Evolutionary conservation across 2,329 filamentous ascomycete species (phyloP), one percentile per base, ranked within the genome.

Genomic region (Fusarium sp.): DNA sequence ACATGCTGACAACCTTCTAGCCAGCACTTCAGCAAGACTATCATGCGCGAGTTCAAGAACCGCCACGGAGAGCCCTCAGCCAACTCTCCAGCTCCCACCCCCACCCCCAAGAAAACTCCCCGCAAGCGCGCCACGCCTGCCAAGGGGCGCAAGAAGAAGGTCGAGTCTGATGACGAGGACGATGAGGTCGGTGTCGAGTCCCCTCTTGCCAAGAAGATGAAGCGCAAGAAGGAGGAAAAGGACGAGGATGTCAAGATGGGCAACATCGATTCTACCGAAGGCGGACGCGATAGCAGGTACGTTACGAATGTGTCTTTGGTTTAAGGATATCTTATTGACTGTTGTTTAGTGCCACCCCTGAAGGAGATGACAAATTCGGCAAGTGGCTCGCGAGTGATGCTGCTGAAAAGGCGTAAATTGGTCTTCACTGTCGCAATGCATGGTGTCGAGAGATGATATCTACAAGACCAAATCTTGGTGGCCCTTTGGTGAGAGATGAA

Each of bases 1-100:
- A 34, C 16, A 49, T 49, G 49, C 55, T 56, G 15, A 62, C 45
- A 16, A 48, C 0, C 27, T 16, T 16, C 44, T 44, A 83, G 81
- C 4, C 81, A 83, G 69, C 80, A 80, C 48, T 82, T 80, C 69
- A 76, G 74, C 68, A 83, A 83, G 69, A 65, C 69, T 22, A 78
- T 83, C 67, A 70, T 81, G 65, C 78, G 75, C 40, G 74, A 80
- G 9, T 81, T 80, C 72, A 78, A 76, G 41, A 54, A 52, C 20
- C 78, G 78, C 15, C 71, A 76, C 55, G 74, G 71, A 40, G 57
- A 47, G 3, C 9, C 48, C 16, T 27, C 56, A 27, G 56, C 55
- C 22, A 30, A 22, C 22, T 58, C 53, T 40, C 51, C 32, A 8
- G 32, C 48, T 41, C 13, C 48, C 16, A 24, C 69, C 8, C 40